Percentiles rank a stretch among this genome's conserved stretches.
These are phyloP conservation scores for Elsinoe perseae DNA, from an alignment of 2,329 filamentous ascomycete species.

Conservation along the genomic window DNA sequence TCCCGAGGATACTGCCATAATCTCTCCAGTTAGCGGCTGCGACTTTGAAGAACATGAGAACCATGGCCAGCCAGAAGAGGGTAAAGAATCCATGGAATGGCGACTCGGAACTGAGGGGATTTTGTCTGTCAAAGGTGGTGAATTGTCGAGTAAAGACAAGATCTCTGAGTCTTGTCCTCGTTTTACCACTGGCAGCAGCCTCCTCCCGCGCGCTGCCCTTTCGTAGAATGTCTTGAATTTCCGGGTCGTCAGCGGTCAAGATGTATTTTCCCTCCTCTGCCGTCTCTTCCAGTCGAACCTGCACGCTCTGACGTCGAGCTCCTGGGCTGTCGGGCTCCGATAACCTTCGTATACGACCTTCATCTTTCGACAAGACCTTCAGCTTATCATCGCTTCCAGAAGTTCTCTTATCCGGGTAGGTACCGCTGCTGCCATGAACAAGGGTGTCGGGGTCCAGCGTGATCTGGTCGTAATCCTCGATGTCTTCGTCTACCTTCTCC, in stretches of 20 bases:
- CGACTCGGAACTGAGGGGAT: constrained; percentile 55
- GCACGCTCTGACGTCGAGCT: constrained; percentile 34
- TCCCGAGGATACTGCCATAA: constrained; percentile 62
- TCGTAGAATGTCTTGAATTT: constrained; percentile 40
- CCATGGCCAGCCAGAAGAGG: constrained; percentile 66
- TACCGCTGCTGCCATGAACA: constrained; percentile 27
- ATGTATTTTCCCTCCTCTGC: constrained; percentile 41
- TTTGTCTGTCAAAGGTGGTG: constrained; percentile 67
- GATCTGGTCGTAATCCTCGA: constrained; percentile 37
- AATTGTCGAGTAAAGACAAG: constrained; percentile 66
- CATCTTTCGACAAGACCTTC: not conserved
- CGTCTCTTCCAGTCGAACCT: constrained; percentile 41
- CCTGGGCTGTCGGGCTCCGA: constrained; percentile 16
- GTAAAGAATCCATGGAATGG: constrained; percentile 75
- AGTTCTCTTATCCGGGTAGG: constrained; percentile 2
- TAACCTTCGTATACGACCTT: constrained; percentile 15
- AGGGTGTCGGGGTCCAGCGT: constrained; percentile 32
- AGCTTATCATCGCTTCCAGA: constrained; percentile 8
- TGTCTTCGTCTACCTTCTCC: constrained; percentile 26
- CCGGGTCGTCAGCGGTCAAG: constrained; percentile 43
- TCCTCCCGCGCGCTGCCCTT: constrained; percentile 38
- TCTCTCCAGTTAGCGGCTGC: constrained; percentile 59
- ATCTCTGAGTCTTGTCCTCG: constrained; percentile 41
- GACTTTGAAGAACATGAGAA: constrained; percentile 58
- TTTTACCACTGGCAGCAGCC: constrained; percentile 28